Evolutionary conservation across 2,329 filamentous ascomycete species (phyloP).

Genomic region (Pseudogymnoascus sp.): DNA sequence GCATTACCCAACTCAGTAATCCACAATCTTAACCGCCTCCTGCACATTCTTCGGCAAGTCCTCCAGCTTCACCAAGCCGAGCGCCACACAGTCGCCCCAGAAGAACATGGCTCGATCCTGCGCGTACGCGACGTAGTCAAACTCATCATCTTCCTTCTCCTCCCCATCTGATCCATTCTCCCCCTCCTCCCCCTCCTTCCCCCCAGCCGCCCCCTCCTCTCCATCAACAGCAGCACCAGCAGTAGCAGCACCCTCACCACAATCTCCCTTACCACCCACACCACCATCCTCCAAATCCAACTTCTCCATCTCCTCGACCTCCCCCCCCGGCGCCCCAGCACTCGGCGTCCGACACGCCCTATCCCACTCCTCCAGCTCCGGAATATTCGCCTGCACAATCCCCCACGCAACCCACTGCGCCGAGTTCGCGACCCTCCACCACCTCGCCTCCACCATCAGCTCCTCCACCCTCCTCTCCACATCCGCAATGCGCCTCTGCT

Average conservation of each 20-base stretch:
- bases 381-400: conserved; percentile 85
- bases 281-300: conserved; percentile 18
- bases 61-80: conserved; percentile 66
- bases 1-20: conserved; percentile 40
- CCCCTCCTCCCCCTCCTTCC: conserved; percentile 11
- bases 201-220: conserved; percentile 15
- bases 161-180: conserved; percentile 18
- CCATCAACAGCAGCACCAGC: background rate
- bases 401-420: conserved; percentile 95
- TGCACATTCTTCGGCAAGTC: conserved; percentile 66
- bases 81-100: conserved; percentile 76
- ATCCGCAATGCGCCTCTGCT: conserved; percentile 52
- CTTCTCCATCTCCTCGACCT: conserved; percentile 10
- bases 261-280: background rate
- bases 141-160: conserved; percentile 71
- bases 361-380: conserved; percentile 53
- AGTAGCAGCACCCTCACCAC: background rate
- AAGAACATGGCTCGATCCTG: conserved; percentile 89
- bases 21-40: conserved; percentile 58
- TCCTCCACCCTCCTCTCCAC: conserved; percentile 60
- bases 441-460: conserved; percentile 66
- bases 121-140: conserved; percentile 88
- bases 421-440: conserved; percentile 84
- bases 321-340: background rate
- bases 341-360: conserved; percentile 22